A percentile compares a stretch with the other conserved stretches of the same genome.
Conservation (phyloP, 441 rosid species). For the Brassica balearica region DNA sequence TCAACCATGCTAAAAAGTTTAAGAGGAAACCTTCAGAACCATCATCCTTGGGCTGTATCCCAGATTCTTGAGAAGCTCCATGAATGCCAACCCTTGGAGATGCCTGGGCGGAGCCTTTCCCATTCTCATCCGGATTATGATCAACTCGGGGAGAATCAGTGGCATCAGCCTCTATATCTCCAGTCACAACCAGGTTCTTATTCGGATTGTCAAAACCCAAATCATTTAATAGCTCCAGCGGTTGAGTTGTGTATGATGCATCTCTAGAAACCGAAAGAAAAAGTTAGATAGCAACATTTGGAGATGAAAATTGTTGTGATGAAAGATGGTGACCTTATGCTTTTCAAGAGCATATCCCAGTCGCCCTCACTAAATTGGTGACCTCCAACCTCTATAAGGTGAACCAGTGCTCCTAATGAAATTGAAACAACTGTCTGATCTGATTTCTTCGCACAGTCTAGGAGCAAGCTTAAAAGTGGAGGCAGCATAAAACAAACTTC, state of each 20-base stretch:
- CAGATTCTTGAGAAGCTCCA: constrained; percentile 52
- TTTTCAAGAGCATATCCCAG: constrained; percentile 97
- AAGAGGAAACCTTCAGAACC: constrained; percentile 71
- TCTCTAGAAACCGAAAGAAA: constrained; percentile 63
- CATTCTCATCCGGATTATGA: constrained; percentile 53
- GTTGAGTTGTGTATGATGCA: constrained; percentile 99
- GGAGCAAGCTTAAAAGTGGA: constrained; percentile 92
- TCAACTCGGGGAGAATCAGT: constrained; percentile 46
- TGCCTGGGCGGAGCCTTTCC: constrained; percentile 50
- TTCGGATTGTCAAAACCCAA: constrained; percentile 68
- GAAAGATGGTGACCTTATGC: constrained; percentile 78
- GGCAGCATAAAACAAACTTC: constrained; percentile 99
- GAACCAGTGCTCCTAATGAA: constrained; percentile 94
- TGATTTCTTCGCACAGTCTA: constrained; percentile 97
- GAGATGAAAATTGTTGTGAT: constrained; percentile 18
- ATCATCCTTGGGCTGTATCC: constrained; percentile 50
- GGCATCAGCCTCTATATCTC: constrained; percentile 50
- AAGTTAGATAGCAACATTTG: constrained; percentile 26
- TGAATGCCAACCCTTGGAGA: constrained; percentile 53
- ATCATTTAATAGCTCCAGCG: constrained; percentile 94
- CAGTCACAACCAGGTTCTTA: constrained; percentile 47
- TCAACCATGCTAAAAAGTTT: constrained; percentile 9
- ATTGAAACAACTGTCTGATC: constrained; percentile 99
- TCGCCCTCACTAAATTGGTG: constrained; percentile 96
- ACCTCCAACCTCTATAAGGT: constrained; percentile 99